Conservation (phyloP, 495 filamentous ascomycete genomes). For the Chaetomium tenue region DNA sequence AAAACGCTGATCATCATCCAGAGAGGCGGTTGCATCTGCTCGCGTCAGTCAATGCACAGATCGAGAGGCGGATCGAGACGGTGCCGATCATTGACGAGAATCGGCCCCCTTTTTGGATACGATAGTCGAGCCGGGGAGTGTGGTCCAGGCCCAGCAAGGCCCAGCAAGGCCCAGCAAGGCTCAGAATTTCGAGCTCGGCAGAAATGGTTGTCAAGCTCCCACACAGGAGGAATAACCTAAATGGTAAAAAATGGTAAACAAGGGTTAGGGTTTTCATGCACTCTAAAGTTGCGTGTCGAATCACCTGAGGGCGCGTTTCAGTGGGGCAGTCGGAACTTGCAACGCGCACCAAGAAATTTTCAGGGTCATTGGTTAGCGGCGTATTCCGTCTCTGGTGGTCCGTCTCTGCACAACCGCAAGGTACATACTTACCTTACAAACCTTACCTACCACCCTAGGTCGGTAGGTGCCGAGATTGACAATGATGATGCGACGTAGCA, state of each 20-base stretch:
- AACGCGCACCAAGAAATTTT: conserved; percentile 18
- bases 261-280: conserved; percentile 21
- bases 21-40: neutral
- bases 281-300: neutral
- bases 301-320: conserved; percentile 30
- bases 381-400: neutral
- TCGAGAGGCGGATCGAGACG: conserved; percentile 9
- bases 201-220: neutral
- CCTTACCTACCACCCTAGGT: too few relatives aligned
- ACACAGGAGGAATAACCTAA: too few relatives aligned
- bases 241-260: neutral
- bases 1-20: conserved; percentile 14
- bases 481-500: conserved; percentile 35
- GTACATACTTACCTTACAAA: neutral
- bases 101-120: conserved; percentile 1
- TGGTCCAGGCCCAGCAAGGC: neutral
- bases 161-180: neutral
- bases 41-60: neutral
- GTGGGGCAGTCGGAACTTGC: conserved; percentile 1
- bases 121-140: neutral
- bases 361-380: neutral
- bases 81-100: conserved; percentile 6
- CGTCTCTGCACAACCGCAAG: too few relatives aligned
- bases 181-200: neutral
- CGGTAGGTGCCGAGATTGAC: neutral